Evolutionary conservation across 2,329 filamentous ascomycete genomes (phyloP), one percentile per base, ranked within the genome.

Genomic region (Lachnellula arida): DNA sequence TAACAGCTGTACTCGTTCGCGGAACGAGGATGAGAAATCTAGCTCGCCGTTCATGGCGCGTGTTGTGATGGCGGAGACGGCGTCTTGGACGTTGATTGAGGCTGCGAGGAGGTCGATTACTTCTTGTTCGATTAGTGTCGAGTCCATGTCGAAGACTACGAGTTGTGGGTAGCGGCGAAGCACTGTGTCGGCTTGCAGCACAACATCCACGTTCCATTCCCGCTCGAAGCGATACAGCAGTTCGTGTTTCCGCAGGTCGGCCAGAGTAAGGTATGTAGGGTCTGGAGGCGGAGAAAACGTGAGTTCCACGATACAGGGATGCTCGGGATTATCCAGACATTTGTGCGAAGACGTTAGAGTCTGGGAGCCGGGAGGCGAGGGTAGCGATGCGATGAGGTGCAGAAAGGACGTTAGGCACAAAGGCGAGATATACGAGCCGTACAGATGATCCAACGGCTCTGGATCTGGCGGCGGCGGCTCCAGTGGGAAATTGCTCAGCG

Each of bases 61-160:
- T 57, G 87, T 87, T 0, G 94, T 99, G 64, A 99, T 97, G 66
- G 87, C 84, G 9, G 91, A 88, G 40, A 99, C 93, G 65, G 89
- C 78, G 52, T 85, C 85, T 65, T 90, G 85, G n/a, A 95, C 81
- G 51, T 91, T 89, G 2, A 96, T 84, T 39, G 88, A 88, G 53
- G 88, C 85, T 4, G 94, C 94, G 55, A 99, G 86, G 67, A 97
- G 86, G 72, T 99, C 94, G 69, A 99, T 97, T 58, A 97, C 92
- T 75, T 99, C 94, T 72, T 99, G 92, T 53, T 93, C 88, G 70
- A 99, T 97, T 58, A 99, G 81, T 0, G 94, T 99, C 72, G 88
- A 94, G 75, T 99, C 94, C 94, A 99, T 99, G 72, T 99, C 94
- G 68, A 99, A 99, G 34, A 97, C 90, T 3, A 93, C 91, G 11